Evolutionary conservation across 805 yeast species (phyloP).

Genomic region (Candida endomychidarum): DNA sequence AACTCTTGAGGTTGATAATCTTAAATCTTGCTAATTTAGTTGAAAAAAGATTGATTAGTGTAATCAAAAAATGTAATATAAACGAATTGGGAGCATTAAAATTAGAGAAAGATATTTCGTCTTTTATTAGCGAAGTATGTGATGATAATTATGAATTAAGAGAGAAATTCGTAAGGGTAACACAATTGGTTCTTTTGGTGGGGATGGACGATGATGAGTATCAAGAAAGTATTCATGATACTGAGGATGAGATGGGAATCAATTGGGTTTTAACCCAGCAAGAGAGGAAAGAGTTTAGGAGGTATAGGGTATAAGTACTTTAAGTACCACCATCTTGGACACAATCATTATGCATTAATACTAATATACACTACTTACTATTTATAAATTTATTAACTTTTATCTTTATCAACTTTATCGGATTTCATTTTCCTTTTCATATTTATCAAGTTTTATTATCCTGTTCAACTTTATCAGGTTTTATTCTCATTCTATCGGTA

Average conservation of each 20-base stretch:
- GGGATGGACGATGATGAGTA: slow-evolving; percentile 73
- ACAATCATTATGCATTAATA: slow-evolving; percentile 4
- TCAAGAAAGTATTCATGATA: slow-evolving; percentile 31
- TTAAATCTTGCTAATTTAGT: slow-evolving; percentile 53
- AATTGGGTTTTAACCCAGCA: slow-evolving; percentile 77
- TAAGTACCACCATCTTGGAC: too few species aligned
- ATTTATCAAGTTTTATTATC: too few species aligned
- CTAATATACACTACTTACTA: slow-evolving; percentile 2
- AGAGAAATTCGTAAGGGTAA: slow-evolving; percentile 74
- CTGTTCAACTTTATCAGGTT: slow-evolving; percentile 30
- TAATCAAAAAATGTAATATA: slow-evolving; percentile 56
- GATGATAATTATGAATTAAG: slow-evolving; percentile 70
- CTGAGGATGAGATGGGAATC: slow-evolving; percentile 35
- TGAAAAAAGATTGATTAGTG: slow-evolving; percentile 66
- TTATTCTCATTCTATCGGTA: slow-evolving; percentile 42
- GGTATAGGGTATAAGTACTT: slow-evolving; percentile 52
- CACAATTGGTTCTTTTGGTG: slow-evolving; percentile 78
- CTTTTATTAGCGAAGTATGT: slow-evolving; percentile 71
- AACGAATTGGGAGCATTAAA: slow-evolving; percentile 83
- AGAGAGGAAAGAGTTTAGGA: slow-evolving; percentile 66
- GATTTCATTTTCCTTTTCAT: slow-evolving; percentile 4
- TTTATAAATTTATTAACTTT: slow-evolving; percentile 16
- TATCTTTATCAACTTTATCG: slow-evolving; percentile 23
- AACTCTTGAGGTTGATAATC: slow-evolving; percentile 51
- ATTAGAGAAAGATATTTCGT: slow-evolving; percentile 77